These are phyloP conservation scores for Trichoderma sp. DNA, from an alignment of 2,329 filamentous ascomycete species.

Conservation along the genomic window DNA sequence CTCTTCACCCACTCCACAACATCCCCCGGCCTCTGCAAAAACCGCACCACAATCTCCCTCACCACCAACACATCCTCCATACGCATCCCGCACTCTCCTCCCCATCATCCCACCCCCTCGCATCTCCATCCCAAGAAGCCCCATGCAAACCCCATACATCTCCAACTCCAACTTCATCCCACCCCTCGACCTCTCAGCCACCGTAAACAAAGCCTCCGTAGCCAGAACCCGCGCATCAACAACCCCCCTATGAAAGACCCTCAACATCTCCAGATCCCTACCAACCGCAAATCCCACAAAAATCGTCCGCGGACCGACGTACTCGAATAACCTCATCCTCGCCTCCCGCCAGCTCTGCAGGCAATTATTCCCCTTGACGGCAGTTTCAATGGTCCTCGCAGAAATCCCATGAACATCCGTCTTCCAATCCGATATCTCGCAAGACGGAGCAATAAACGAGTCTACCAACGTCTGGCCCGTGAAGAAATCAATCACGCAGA, in stretches of 20 bases:
- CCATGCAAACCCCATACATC: not conserved
- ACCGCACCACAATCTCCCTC: not conserved
- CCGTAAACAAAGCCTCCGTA: not conserved
- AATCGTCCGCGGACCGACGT: not conserved
- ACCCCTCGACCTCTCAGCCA: not conserved
- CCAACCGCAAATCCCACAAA: not conserved
- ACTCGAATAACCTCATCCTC: not conserved
- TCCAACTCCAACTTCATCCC: not conserved
- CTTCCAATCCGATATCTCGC: not conserved
- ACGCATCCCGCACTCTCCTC: not conserved
- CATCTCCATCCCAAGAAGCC: not conserved
- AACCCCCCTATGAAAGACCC: not conserved
- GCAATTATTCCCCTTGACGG: not conserved
- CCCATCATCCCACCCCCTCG: not conserved
- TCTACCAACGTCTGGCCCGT: not conserved
- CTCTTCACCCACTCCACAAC: not conserved
- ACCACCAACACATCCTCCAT: not conserved
- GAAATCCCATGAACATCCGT: not conserved
- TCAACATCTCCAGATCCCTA: not conserved
- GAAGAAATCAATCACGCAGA: not conserved
- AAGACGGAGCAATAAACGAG: not conserved
- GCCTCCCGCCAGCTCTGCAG: not conserved
- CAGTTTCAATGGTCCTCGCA: not conserved
- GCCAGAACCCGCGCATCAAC: not conserved
- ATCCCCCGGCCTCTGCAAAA: not conserved